Evolutionary conservation across 164 flowering plant species (phyloP).

Genomic region (Stephania cephalantha): DNA sequence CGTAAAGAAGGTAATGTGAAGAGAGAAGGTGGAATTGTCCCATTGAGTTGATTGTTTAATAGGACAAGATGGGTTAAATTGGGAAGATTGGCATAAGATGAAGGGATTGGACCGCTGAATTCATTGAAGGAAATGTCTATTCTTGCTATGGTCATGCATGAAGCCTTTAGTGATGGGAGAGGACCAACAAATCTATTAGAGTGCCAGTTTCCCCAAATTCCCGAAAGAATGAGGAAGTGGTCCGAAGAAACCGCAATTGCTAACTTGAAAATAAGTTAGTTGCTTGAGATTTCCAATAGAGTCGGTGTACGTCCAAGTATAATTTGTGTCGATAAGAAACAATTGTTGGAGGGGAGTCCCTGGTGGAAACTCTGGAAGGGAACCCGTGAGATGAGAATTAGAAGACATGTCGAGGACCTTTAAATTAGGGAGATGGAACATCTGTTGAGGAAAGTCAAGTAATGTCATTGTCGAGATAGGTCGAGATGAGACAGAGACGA

Average conservation of each 20-base stretch:
- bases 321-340: too few relatives aligned
- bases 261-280: conserved; percentile 29
- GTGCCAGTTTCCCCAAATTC: conserved; percentile 12
- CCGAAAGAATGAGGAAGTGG: conserved; percentile 27
- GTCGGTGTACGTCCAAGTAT: too few relatives aligned
- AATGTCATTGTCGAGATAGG: conserved; percentile 7
- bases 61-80: background rate
- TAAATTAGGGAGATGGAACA: too few relatives aligned
- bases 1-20: background rate
- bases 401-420: too few relatives aligned
- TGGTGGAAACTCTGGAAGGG: too few relatives aligned
- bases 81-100: conserved; percentile 16
- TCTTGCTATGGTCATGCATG: background rate
- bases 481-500: background rate
- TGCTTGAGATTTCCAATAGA: conserved; percentile 10
- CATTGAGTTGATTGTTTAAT: background rate
- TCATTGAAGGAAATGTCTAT: conserved; percentile 33
- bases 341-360: too few relatives aligned
- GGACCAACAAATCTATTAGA: background rate
- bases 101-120: conserved; percentile 25
- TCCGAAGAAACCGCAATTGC: conserved; percentile 29
- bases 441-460: background rate
- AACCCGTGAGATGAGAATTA: too few relatives aligned
- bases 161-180: background rate
- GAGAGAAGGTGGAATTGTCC: background rate